Conservation (phyloP, 2,329 filamentous ascomycete species). For the Dendrostoma leiphaemia region DNA sequence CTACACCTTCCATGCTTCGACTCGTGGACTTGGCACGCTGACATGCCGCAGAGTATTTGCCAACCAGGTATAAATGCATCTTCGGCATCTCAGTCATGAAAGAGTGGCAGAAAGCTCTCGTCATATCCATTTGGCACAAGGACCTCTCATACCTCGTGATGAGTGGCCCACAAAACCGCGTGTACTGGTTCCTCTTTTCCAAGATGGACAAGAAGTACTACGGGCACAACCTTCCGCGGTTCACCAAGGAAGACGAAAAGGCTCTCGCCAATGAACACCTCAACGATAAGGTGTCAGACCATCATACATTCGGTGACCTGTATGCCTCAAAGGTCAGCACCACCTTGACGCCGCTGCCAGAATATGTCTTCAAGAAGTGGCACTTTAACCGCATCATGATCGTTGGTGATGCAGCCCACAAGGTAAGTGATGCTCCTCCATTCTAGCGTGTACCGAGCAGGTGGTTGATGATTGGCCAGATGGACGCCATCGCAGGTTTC, state of each 20-base stretch:
- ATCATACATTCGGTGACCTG: conserved; percentile 17
- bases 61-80: conserved; percentile 16
- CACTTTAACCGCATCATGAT: conserved; percentile 28
- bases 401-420: conserved; percentile 33
- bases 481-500: no score
- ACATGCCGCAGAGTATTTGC: background rate
- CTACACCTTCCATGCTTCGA: no score
- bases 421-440: no score
- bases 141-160: conserved; percentile 18
- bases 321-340: conserved; percentile 19
- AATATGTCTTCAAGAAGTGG: conserved; percentile 33
- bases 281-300: conserved; percentile 13
- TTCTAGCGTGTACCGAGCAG: no score
- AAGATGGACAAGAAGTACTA: conserved; percentile 9
- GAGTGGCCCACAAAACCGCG: conserved; percentile 17
- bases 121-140: no score
- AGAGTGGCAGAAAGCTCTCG: no score
- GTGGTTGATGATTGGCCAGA: no score
- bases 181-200: conserved; percentile 22
- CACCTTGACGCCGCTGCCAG: conserved; percentile 32
- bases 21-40: no score
- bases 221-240: conserved; percentile 18
- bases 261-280: conserved; percentile 3
- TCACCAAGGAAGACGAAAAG: conserved; percentile 17
- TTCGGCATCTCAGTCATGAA: conserved; percentile 22